Conservation (phyloP, 352 stramenopile genomes). For the Globisporangium alternatum region DNA sequence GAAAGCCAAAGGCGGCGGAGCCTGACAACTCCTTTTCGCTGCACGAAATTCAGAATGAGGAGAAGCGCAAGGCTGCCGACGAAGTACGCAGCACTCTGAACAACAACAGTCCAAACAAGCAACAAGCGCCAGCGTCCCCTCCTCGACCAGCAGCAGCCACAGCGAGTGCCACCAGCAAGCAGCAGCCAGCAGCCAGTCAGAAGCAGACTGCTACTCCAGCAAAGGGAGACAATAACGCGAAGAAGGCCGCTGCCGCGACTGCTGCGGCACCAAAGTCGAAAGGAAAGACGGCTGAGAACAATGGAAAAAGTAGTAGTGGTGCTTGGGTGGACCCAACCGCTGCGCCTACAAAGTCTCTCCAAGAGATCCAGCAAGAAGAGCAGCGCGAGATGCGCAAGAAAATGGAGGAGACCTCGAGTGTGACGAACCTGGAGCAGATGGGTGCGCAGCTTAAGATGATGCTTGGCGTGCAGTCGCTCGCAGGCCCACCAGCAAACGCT, state of each 20-base stretch:
- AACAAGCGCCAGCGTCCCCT: conserved; percentile 10
- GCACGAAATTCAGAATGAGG: conserved; percentile 43
- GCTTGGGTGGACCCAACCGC: conserved; percentile 36
- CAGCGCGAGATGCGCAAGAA: conserved; percentile 63
- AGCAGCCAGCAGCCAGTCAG: conserved; percentile 13
- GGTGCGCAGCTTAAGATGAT: conserved; percentile 87
- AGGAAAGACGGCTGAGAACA: conserved; percentile 10
- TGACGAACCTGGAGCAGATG: conserved; percentile 71
- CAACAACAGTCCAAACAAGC: conserved; percentile 7
- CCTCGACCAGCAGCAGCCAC: conserved; percentile 3
- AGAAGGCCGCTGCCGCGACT: conserved; percentile 20
- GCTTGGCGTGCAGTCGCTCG: conserved; percentile 63
- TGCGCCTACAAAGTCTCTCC: conserved; percentile 48
- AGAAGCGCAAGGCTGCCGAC: conserved; percentile 33
- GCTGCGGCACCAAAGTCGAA: conserved; percentile 31
- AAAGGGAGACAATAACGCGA: conserved; percentile 24
- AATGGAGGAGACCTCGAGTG: conserved; percentile 33
- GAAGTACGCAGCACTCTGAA: conserved; percentile 13
- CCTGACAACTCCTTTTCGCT: conserved; percentile 25
- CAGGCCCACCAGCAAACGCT: conserved; percentile 8
- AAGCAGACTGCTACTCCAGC: conserved; percentile 5
- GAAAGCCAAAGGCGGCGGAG: conserved; percentile 22
- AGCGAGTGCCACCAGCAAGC: conserved; percentile 3
- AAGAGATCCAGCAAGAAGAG: conserved; percentile 83
- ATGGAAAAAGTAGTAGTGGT: conserved; percentile 25